Percentiles rank a stretch among this genome's conserved stretches.
Evolutionary conservation across 208 protist genomes (phyloP).

Genomic region (Novymonas esmeraldas): DNA sequence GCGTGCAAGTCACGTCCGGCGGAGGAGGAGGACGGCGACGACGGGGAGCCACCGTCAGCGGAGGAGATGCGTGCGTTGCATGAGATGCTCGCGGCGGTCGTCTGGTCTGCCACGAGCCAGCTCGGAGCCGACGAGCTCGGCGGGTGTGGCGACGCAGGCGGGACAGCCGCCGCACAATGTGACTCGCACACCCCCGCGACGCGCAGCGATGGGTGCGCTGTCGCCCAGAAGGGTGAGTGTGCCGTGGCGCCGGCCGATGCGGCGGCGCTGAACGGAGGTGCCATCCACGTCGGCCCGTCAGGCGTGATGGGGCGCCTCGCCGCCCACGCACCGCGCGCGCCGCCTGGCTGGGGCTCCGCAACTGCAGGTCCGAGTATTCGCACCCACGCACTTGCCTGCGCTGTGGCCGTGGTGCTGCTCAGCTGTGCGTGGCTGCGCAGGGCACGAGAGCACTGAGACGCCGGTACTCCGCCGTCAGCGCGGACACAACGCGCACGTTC

Average conservation of each 20-base stretch:
- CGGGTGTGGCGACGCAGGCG: not conserved
- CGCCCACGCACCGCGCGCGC: not conserved
- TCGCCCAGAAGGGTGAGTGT: constrained; percentile 10
- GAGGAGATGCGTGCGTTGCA: constrained; percentile 24
- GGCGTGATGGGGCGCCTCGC: not conserved
- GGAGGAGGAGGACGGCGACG: not conserved
- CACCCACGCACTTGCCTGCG: not conserved
- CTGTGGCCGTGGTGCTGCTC: constrained; percentile 6
- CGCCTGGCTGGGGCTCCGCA: not conserved
- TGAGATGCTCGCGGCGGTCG: constrained; percentile 20
- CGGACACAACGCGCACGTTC: not conserved
- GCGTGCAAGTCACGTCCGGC: not conserved
- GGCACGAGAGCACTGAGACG: not conserved
- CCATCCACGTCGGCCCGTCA: not conserved
- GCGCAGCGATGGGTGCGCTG: not conserved
- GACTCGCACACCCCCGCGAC: not conserved
- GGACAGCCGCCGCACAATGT: not conserved
- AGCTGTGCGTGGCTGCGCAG: constrained; percentile 13
- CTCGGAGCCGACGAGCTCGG: not conserved
- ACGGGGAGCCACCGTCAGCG: not conserved
- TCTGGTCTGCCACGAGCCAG: constrained; percentile 12
- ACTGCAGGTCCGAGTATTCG: not conserved
- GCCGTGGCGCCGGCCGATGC: too few species aligned
- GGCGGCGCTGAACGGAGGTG: too few species aligned
- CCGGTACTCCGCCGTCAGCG: not conserved